Percentiles rank a stretch among this genome's conserved stretches.
phyloP scores from a whole-genome alignment of 2,329 filamentous ascomycete species.

The Sporothrix curviconia region DNA sequence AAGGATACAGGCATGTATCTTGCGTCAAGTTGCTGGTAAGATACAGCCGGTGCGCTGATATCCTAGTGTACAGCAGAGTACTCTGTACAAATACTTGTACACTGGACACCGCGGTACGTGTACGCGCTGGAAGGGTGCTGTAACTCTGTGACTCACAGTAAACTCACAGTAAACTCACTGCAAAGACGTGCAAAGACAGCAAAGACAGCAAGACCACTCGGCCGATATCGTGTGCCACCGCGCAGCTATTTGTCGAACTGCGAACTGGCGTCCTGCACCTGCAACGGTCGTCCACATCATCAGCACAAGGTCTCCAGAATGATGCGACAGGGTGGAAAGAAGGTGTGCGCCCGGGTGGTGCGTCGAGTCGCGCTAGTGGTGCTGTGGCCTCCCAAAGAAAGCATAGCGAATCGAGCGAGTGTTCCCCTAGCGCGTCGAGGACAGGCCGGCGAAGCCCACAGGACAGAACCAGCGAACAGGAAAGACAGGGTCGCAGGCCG shows the following conservation, averaged over 20 bases:
- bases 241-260: too few species aligned
- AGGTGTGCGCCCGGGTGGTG: background rate
- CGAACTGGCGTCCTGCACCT: too few species aligned
- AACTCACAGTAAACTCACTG: background rate
- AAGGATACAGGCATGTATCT: too few species aligned
- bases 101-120: too few species aligned
- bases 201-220: too few species aligned
- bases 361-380: background rate
- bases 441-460: background rate
- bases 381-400: background rate
- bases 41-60: too few species aligned
- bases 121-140: background rate
- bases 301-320: background rate
- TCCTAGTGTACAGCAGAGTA: too few species aligned
- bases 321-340: background rate
- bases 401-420: too few species aligned
- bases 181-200: too few species aligned
- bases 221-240: too few species aligned
- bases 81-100: too few species aligned
- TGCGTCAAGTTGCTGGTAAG: background rate
- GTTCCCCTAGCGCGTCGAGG: background rate
- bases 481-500: background rate
- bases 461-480: background rate
- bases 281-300: background rate
- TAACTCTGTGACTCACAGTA: background rate